phyloP scores from a whole-genome alignment of 2,329 filamentous ascomycete genomes.

The Monilinia vaccinii-corymbosi region DNA sequence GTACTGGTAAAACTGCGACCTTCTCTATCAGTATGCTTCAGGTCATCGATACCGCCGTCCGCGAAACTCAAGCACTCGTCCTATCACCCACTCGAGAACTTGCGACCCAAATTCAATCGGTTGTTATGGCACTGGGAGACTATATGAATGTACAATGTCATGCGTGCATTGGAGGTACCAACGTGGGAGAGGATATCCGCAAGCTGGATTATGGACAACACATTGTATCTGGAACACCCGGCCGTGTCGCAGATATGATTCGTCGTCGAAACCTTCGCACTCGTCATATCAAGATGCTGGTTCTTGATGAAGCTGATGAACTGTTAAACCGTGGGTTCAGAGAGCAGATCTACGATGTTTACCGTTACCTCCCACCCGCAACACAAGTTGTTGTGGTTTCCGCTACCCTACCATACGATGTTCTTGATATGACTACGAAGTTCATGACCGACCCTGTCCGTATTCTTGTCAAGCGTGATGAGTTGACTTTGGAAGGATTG shows the following conservation, averaged over 20 bases:
- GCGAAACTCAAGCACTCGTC: slow-evolving; percentile 89
- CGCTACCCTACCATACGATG: slow-evolving; percentile 93
- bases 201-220: slow-evolving; percentile 97
- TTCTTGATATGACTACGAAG: slow-evolving; percentile 98
- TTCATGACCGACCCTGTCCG: slow-evolving; percentile 99
- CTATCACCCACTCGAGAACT: slow-evolving; percentile 94
- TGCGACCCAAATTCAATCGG: slow-evolving; percentile 95
- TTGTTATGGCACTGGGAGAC: slow-evolving; percentile 98
- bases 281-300: slow-evolving; percentile 69
- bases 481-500: slow-evolving; percentile 90
- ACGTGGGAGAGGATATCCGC: slow-evolving; percentile 94
- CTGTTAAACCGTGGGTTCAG: slow-evolving; percentile 89
- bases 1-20: slow-evolving; percentile 93
- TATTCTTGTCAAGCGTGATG: slow-evolving; percentile 96
- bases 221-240: slow-evolving; percentile 95
- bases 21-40: slow-evolving; percentile 96
- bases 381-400: slow-evolving; percentile 98
- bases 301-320: slow-evolving; percentile 69
- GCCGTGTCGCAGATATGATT: slow-evolving; percentile 83
- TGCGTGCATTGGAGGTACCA: slow-evolving; percentile 95
- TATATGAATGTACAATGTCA: slow-evolving; percentile 99
- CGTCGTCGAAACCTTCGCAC: slow-evolving; percentile 64
- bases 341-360: slow-evolving; percentile 98
- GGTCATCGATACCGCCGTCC: slow-evolving; percentile 86
- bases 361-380: slow-evolving; percentile 89